Conservation (phyloP, 805 yeast species). For the Candida cerambycidarum region DNA sequence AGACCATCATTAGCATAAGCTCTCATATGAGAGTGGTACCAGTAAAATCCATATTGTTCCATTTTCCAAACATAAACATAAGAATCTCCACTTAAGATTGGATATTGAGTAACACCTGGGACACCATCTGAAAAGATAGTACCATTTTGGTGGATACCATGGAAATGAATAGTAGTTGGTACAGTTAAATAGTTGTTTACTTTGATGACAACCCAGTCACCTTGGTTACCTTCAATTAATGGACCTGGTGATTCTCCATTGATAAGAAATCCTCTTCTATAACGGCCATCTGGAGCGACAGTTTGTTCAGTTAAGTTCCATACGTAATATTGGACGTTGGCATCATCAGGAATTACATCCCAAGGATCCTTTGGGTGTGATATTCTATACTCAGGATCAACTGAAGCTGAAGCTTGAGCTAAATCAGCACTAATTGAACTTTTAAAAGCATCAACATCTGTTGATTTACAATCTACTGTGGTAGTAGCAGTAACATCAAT, state of each 20-base stretch:
- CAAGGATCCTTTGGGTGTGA: not conserved
- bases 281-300: constrained; percentile 32
- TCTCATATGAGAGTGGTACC: constrained; percentile 56
- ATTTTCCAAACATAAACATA: constrained; percentile 45
- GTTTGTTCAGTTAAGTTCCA: constrained; percentile 15
- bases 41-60: constrained; percentile 48
- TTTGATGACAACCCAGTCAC: constrained; percentile 34
- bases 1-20: constrained; percentile 51
- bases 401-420: not conserved
- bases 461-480: not conserved
- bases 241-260: constrained; percentile 56
- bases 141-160: constrained; percentile 49
- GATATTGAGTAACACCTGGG: constrained; percentile 50
- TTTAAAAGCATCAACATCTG: not conserved
- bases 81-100: constrained; percentile 42
- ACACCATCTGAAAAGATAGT: constrained; percentile 54
- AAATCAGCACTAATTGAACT: not conserved
- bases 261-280: constrained; percentile 32
- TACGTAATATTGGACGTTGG: constrained; percentile 9
- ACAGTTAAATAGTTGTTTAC: constrained; percentile 39
- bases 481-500: not conserved
- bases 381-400: not conserved
- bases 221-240: constrained; percentile 31
- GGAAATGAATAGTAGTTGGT: constrained; percentile 50
- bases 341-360: constrained; percentile 7